Conservation (phyloP, 257 asterid genomes). For the Paraleonurus japonicus region DNA sequence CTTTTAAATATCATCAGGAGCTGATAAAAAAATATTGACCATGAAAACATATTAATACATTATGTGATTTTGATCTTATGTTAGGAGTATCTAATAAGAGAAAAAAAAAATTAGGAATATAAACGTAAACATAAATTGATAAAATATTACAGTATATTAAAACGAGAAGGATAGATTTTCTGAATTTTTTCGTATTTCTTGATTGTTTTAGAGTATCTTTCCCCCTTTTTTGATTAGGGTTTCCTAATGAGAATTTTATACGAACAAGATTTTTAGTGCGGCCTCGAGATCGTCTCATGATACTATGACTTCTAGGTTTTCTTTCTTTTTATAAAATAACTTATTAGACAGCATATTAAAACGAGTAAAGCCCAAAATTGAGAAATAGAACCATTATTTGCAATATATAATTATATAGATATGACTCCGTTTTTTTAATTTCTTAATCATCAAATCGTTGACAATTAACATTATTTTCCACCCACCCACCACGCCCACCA, state of each 20-base stretch:
- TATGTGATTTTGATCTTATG: background rate
- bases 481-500: background rate
- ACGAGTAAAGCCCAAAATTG: background rate
- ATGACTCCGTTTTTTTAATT: background rate
- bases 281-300: too few relatives aligned
- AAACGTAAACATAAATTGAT: background rate
- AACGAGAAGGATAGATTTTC: too few relatives aligned
- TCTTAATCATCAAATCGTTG: background rate
- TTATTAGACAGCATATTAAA: too few relatives aligned
- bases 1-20: too few relatives aligned
- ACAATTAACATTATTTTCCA: background rate
- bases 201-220: too few relatives aligned
- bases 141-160: too few relatives aligned
- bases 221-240: too few relatives aligned
- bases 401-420: background rate
- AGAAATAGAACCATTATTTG: background rate
- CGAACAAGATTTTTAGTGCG: too few relatives aligned
- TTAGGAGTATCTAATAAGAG: background rate
- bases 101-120: background rate
- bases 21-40: background rate
- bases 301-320: too few relatives aligned
- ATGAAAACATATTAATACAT: background rate
- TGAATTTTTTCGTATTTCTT: too few relatives aligned
- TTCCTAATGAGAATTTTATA: too few relatives aligned
- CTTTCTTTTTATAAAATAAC: too few relatives aligned